Conservation (phyloP, 2,329 filamentous ascomycete genomes). For the Leptographium procerum region DNA sequence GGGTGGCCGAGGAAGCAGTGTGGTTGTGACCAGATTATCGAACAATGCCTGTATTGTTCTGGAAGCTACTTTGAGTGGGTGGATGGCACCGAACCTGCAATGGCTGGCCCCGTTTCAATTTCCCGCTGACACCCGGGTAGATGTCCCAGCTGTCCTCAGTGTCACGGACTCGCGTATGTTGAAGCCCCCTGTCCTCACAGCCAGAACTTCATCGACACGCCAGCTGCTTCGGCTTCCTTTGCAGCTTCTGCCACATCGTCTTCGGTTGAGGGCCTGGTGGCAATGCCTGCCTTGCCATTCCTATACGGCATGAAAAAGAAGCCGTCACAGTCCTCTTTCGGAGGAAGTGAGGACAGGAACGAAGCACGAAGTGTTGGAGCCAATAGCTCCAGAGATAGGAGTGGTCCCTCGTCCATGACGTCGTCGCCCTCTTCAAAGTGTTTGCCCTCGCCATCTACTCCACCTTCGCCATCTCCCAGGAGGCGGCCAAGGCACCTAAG, state of each 20-base stretch:
- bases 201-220: background rate
- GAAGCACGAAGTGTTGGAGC: background rate
- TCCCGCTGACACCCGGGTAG: background rate
- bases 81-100: background rate
- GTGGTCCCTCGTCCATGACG: background rate
- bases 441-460: background rate
- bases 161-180: slow-evolving; percentile 7
- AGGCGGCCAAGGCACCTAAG: background rate
- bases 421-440: slow-evolving; percentile 3
- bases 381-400: background rate
- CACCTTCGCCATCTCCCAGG: background rate
- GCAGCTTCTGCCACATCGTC: background rate
- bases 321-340: background rate
- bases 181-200: slow-evolving; percentile 6
- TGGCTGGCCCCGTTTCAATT: background rate
- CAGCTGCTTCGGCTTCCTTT: background rate
- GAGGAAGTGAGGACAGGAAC: background rate
- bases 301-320: background rate
- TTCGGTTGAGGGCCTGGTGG: background rate
- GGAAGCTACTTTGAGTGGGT: slow-evolving; percentile 12
- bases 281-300: background rate
- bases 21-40: slow-evolving; percentile 11
- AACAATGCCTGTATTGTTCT: slow-evolving; percentile 9
- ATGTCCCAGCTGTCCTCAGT: slow-evolving; percentile 8
- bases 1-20: slow-evolving; percentile 10